These are phyloP conservation scores for Solanum paucissectum DNA, from an alignment of 257 asterid genomes.

Conservation along the genomic window DNA sequence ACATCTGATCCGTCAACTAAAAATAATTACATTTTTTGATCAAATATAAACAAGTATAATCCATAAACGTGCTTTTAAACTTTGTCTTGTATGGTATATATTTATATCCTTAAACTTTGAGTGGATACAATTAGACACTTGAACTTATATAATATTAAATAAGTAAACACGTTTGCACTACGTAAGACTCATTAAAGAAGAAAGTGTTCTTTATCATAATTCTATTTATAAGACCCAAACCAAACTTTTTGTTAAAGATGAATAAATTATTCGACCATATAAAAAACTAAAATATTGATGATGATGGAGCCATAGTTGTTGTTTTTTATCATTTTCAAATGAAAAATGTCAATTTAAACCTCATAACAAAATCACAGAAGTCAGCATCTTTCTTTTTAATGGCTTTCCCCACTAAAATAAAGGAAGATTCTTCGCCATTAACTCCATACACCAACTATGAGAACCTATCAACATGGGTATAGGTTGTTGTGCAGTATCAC, in stretches of 20 bases:
- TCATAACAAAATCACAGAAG: neutral
- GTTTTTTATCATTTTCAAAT: neutral
- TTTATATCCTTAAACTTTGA: no score
- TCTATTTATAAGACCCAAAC: neutral
- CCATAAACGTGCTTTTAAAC: no score
- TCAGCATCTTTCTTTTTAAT: neutral
- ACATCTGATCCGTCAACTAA: no score
- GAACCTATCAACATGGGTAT: neutral
- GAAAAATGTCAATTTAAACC: neutral
- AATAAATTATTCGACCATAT: neutral
- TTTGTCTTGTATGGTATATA: no score
- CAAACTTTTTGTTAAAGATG: neutral
- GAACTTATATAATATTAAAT: no score
- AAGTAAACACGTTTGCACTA: no score
- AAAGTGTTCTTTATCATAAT: neutral
- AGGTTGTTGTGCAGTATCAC: fast-evolving
- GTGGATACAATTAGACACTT: fast-evolving
- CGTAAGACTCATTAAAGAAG: neutral
- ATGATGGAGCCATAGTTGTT: neutral
- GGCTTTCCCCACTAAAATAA: neutral
- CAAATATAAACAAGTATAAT: neutral
- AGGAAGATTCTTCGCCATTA: neutral
- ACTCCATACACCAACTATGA: neutral
- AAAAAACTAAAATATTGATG: neutral
- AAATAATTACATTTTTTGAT: no score